Evolutionary conservation across 352 stramenopile species (phyloP).

Genomic region (Globisporangium acanthophoron): DNA sequence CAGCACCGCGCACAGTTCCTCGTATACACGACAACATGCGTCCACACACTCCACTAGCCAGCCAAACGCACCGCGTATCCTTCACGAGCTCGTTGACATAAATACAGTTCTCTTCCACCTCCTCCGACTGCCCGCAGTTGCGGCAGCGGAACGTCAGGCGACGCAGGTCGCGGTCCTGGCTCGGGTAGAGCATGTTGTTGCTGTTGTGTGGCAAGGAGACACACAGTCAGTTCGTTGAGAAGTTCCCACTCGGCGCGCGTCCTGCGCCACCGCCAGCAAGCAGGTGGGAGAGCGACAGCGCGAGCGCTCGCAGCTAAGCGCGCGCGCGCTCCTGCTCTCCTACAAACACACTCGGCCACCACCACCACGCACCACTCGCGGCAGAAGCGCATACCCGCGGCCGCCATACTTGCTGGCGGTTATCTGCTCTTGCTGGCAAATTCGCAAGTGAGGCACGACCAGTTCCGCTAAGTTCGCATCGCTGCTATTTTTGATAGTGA

Average conservation of each 20-base stretch:
- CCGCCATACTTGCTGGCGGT: constrained; percentile 34
- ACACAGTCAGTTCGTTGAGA: neutral
- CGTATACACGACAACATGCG: too few relatives aligned
- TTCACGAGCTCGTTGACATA: constrained; percentile 89
- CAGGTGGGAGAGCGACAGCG: neutral
- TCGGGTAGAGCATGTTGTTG: constrained; percentile 91
- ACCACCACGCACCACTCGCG: constrained; percentile 61
- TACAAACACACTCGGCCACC: too few relatives aligned
- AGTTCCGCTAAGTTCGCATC: neutral
- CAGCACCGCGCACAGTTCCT: too few relatives aligned
- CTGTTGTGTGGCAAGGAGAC: constrained; percentile 19
- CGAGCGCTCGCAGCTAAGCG: neutral
- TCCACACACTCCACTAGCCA: too few relatives aligned
- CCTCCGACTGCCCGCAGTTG: constrained; percentile 82
- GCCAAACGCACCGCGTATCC: constrained; percentile 60
- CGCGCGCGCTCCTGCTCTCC: too few relatives aligned
- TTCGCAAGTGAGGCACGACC: neutral
- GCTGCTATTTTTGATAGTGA: neutral
- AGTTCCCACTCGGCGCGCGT: too few relatives aligned
- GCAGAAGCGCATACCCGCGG: constrained; percentile 86
- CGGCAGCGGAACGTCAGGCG: constrained; percentile 83
- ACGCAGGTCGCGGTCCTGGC: constrained; percentile 81
- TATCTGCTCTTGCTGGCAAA: neutral
- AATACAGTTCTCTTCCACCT: constrained; percentile 89
- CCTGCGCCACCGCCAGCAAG: too few relatives aligned